phyloP scores from a whole-genome alignment of 176 grass and related monocot species.

The Canna indica region DNA sequence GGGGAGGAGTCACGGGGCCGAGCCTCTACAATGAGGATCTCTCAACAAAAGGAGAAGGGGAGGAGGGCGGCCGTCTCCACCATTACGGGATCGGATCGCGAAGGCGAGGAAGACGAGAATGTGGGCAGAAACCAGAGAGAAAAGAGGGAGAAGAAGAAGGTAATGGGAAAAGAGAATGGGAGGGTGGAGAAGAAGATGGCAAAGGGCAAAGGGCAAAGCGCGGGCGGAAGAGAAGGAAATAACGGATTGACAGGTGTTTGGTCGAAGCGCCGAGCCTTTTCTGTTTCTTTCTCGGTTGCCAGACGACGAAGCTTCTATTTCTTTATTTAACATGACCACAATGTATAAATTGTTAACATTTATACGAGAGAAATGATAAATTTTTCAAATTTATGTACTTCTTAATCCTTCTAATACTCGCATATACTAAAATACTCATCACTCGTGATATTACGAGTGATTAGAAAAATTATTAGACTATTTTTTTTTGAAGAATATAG shows the following conservation, averaged over 20 bases:
- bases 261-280: too few relatives aligned
- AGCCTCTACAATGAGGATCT: neutral
- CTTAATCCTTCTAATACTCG: too few relatives aligned
- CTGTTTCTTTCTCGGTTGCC: too few relatives aligned
- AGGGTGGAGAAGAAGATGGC: neutral
- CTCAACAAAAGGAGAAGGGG: neutral
- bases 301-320: too few relatives aligned
- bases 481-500: too few relatives aligned
- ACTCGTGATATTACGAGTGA: too few relatives aligned
- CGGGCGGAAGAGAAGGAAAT: constrained; percentile 3
- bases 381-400: too few relatives aligned
- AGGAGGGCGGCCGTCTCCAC: neutral
- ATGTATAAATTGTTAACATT: too few relatives aligned
- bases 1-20: neutral
- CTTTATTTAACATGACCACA: too few relatives aligned
- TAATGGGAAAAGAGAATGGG: neutral
- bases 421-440: too few relatives aligned
- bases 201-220: neutral
- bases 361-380: too few relatives aligned
- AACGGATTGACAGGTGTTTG: neutral
- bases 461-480: too few relatives aligned
- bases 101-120: constrained; percentile 11
- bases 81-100: constrained; percentile 38
- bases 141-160: neutral
- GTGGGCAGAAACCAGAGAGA: neutral